Evolutionary conservation across 129 eudicot species (phyloP), one percentile per base, ranked within the genome.

Genomic region (sunflower (Helianthus annuus)): DNA sequence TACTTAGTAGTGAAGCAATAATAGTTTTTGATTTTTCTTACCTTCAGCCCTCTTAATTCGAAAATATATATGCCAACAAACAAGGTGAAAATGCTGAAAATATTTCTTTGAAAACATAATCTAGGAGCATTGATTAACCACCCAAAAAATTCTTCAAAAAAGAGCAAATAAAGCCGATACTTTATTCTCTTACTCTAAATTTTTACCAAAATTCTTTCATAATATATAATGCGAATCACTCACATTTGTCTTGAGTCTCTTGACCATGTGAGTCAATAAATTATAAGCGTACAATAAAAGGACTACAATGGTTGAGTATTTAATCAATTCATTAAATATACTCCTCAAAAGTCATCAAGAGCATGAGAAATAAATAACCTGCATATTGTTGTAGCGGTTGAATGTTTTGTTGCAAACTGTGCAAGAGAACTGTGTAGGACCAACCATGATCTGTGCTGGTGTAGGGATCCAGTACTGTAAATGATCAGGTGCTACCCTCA

Each of bases 361-460:
- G 8, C 6, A 8, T 54, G 27, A 54, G 56, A 19, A 10, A 58
- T 22, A 56, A 83, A 58, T 22, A 56, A 83, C 97, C 96, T 91
- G 97, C 96, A 91, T 91, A 82, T 88, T 88, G 84, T 88, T 88
- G 84, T 80, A 85, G 63, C 95, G 82, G 78, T 82, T 85, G 84
- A 88, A 91, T 55, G 90, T 85, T 66, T 88, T 91, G 75, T 67
- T 71, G 82, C 97, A 91, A 48, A 91, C 96, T 38, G 91, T 73
- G 85, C 97, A 91, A 78, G 96, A 83, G 67, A 86, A 91, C 40
- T 91, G 97, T 36, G 97, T 88, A 9, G 97, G 96, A 19, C 97
- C 97, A 32, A 91, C 90, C 57, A 91, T 83, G 81, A 91, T 88
- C 66, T 91, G 97, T 29, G 87, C 92, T 4, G 96, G 81, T 3